These are phyloP conservation scores for Wickerhamiella nectarea DNA, from an alignment of 805 yeast genomes.

Conservation along the genomic window DNA sequence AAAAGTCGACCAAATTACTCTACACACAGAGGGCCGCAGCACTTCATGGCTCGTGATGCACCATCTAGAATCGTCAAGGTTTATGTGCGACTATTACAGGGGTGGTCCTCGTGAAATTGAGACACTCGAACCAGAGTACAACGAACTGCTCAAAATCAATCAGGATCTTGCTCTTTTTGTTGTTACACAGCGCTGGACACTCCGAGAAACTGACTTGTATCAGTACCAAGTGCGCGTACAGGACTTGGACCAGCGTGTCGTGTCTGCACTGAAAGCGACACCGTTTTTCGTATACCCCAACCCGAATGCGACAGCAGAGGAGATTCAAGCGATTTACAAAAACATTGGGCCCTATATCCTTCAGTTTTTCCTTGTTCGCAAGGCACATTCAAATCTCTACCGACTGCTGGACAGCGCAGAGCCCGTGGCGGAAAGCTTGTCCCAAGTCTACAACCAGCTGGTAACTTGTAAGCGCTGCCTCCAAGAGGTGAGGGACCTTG, in stretches of 20 bases:
- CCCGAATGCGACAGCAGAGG: background rate
- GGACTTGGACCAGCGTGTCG: conserved; percentile 38
- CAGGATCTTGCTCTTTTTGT: conserved; percentile 66
- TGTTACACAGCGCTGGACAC: conserved; percentile 92
- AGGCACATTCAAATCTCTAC: conserved; percentile 84
- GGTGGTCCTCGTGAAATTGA: conserved; percentile 30
- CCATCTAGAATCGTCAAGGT: conserved; percentile 13
- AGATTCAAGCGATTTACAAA: background rate
- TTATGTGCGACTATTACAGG: conserved; percentile 11
- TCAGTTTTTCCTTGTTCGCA: conserved; percentile 56
- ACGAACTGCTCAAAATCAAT: conserved; percentile 50
- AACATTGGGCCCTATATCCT: conserved; percentile 4
- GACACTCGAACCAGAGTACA: conserved; percentile 45
- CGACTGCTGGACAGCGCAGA: conserved; percentile 81
- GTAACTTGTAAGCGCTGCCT: conserved; percentile 84
- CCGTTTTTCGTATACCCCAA: conserved; percentile 5
- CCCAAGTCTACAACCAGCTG: conserved; percentile 86
- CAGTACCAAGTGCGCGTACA: conserved; percentile 62
- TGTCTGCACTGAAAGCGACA: background rate
- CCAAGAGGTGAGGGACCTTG: conserved; percentile 79
- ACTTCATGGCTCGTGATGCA: background rate
- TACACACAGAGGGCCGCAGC: background rate
- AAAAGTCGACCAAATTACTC: conserved; percentile 10
- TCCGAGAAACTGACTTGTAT: conserved; percentile 89
- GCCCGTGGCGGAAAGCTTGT: conserved; percentile 88